Conservation (phyloP, 2,329 filamentous ascomycete species). For the Trichothecium sympodiale region DNA sequence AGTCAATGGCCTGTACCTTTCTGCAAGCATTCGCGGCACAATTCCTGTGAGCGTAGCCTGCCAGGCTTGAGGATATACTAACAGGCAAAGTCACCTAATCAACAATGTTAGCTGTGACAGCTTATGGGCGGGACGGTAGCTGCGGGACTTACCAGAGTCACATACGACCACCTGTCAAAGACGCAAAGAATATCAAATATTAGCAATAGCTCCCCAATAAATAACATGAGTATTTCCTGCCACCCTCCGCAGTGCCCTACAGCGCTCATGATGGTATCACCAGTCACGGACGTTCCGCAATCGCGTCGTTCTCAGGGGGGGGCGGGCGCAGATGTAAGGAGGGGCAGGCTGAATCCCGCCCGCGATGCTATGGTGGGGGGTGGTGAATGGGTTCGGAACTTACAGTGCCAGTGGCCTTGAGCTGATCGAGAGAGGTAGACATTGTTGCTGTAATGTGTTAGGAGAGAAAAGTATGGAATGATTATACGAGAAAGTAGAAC, state of each 20-base stretch:
- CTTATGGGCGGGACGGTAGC: constrained; percentile 4
- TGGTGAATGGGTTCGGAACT: constrained; percentile 34
- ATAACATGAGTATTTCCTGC: background rate
- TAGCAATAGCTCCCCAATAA: constrained; percentile 3
- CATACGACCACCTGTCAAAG: constrained; percentile 74
- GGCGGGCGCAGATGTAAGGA: constrained; percentile 10
- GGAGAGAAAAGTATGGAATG: constrained; percentile 5
- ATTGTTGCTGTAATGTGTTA: constrained; percentile 33
- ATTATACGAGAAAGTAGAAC: background rate
- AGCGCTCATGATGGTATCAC: background rate
- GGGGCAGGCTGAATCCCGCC: constrained; percentile 14
- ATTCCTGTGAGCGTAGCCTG: no score
- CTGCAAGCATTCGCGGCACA: background rate
- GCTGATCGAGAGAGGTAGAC: constrained; percentile 86
- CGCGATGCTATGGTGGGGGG: constrained; percentile 9
- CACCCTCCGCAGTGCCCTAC: background rate
- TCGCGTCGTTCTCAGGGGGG: background rate
- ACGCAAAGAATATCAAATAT: constrained; percentile 1
- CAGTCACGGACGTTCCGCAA: background rate
- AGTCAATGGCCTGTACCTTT: constrained; percentile 8
- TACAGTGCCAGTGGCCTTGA: constrained; percentile 95
- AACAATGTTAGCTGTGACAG: constrained; percentile 16
- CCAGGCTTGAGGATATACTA: constrained; percentile 26
- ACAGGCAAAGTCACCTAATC: constrained; percentile 65
- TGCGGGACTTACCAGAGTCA: constrained; percentile 68